These are phyloP conservation scores for Aspergillus incahuasiensis DNA, from an alignment of 495 filamentous ascomycete genomes.

Conservation along the genomic window DNA sequence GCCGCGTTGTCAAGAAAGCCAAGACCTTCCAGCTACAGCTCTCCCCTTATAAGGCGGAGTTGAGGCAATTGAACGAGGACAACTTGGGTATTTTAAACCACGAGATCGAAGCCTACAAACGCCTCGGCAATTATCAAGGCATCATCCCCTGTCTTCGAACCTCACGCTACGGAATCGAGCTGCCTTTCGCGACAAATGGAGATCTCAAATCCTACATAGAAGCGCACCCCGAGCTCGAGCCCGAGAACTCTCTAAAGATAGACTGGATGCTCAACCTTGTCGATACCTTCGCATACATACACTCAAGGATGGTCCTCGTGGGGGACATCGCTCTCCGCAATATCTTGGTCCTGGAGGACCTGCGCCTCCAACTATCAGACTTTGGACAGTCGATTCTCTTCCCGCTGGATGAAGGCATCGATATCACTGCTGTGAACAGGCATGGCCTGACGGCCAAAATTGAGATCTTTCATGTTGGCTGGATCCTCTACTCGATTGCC, in stretches of 20 bases:
- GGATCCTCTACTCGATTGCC: slow-evolving; percentile 20
- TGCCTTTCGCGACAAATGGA: slow-evolving; percentile 16
- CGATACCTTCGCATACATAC: slow-evolving; percentile 9
- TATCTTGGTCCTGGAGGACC: slow-evolving; percentile 15
- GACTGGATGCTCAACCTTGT: slow-evolving; percentile 15
- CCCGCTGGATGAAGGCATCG: slow-evolving; percentile 13
- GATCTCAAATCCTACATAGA: slow-evolving; percentile 18
- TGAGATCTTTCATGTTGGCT: slow-evolving; percentile 21
- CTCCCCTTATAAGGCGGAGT: no score
- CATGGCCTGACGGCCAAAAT: slow-evolving; percentile 15
- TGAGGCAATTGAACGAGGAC: no score
- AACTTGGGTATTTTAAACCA: no score
- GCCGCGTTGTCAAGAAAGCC: no score
- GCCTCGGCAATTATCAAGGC: slow-evolving; percentile 16
- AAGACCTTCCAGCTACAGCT: no score
- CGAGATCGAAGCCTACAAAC: slow-evolving; percentile 15
- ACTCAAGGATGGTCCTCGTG: slow-evolving; percentile 17
- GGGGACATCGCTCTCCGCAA: slow-evolving; percentile 19
- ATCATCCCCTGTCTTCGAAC: slow-evolving; percentile 14
- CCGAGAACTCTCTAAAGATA: slow-evolving; percentile 8
- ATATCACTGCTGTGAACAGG: slow-evolving; percentile 16
- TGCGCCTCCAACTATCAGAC: slow-evolving; percentile 13
- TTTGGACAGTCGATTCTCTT: slow-evolving; percentile 18
- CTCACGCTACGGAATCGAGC: slow-evolving; percentile 19
- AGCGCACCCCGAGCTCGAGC: slow-evolving; percentile 8